Percentiles rank a stretch among this genome's conserved stretches.
Evolutionary conservation across 1,139 yeast genomes (phyloP).

Genomic region (Kodamaea plutei): DNA sequence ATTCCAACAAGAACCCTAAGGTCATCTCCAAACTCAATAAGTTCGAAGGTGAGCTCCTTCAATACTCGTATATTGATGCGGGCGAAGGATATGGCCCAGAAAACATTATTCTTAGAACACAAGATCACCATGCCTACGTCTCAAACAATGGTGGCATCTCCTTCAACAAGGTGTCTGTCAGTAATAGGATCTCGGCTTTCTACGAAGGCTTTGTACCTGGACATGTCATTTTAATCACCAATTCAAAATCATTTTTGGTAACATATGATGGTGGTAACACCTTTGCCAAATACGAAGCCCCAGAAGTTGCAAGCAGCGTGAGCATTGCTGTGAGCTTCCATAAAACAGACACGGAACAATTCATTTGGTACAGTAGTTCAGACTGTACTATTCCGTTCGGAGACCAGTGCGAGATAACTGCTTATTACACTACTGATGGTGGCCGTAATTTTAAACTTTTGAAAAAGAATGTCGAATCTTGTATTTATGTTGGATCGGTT

Average conservation of each 20-base stretch:
- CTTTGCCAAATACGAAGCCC: constrained; percentile 33
- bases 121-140: constrained; percentile 47
- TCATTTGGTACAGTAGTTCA: constrained; percentile 67
- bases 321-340: constrained; percentile 52
- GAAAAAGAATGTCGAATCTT: constrained; percentile 46
- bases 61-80: constrained; percentile 54
- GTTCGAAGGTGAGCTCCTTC: constrained; percentile 44
- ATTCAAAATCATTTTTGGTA: constrained; percentile 44
- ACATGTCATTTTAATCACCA: constrained; percentile 58
- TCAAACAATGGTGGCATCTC: constrained; percentile 77
- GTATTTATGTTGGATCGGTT: constrained; percentile 65
- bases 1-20: constrained; percentile 18
- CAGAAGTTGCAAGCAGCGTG: constrained; percentile 27
- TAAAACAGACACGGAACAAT: constrained; percentile 48
- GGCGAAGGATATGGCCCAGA: constrained; percentile 50
- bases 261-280: constrained; percentile 68
- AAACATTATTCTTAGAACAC: constrained; percentile 64
- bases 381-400: constrained; percentile 49
- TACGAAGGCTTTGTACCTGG: constrained; percentile 63
- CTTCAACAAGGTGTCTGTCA: constrained; percentile 47
- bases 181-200: constrained; percentile 50
- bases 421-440: constrained; percentile 59
- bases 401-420: constrained; percentile 46
- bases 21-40: constrained; percentile 20
- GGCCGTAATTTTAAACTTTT: constrained; percentile 60